Conservation (phyloP, 2,329 filamentous ascomycete species). For the Aspergillus pseudotamarii region DNA sequence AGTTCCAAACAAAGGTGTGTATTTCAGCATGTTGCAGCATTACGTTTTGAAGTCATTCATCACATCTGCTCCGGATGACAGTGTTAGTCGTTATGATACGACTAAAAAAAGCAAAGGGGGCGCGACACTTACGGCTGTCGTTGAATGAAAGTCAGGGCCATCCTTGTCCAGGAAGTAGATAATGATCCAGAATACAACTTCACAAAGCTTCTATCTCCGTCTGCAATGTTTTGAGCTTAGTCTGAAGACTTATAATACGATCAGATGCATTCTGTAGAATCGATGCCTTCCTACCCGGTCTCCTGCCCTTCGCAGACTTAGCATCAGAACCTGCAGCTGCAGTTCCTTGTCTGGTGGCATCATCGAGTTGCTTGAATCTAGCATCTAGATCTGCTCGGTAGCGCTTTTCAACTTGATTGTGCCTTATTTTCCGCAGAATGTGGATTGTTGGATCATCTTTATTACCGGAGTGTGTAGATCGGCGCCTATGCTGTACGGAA, state of each 20-base stretch:
- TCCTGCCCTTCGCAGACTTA: background rate
- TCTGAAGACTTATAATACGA: background rate
- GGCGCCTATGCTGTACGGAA: background rate
- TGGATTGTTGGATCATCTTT: background rate
- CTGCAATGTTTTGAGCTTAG: background rate
- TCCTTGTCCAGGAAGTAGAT: no score
- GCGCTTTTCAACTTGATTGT: background rate
- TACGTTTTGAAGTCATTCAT: no score
- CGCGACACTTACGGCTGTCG: no score
- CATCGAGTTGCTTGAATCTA: background rate
- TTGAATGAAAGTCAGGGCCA: no score
- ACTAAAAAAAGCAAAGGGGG: no score
- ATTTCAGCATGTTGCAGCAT: no score
- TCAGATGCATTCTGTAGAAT: background rate
- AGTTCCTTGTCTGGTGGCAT: background rate
- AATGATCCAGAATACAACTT: background rate
- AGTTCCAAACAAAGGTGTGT: no score
- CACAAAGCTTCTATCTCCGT: background rate
- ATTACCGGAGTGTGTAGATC: background rate
- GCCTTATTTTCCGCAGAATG: background rate
- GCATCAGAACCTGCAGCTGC: background rate
- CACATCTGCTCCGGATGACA: no score
- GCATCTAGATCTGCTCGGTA: background rate
- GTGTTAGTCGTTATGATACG: no score
- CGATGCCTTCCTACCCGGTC: background rate